Evolutionary conservation across 2,329 filamentous ascomycete genomes (phyloP), one percentile per base, ranked within the genome.

Genomic region (Gaeumannomyces sp.): DNA sequence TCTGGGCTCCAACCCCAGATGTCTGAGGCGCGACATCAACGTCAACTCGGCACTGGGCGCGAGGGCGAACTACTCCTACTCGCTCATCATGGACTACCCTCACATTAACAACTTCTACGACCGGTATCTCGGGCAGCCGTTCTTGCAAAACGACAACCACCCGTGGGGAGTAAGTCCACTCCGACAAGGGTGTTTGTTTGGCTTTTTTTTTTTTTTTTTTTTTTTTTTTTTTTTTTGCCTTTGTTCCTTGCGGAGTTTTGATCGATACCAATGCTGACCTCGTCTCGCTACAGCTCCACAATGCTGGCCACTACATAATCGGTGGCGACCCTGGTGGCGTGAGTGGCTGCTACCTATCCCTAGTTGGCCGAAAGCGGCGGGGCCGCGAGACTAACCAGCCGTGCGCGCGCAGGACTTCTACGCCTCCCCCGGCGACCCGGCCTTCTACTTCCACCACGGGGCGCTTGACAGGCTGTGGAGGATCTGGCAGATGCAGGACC

Each of bases 401-500:
- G 45, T 6, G 10, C 5, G 8, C n/a, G 35, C 6, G 28, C 19
- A 64, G 63, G 60, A 64, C 59, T 64, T 64, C 19, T 64, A 70
- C 61, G 74, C 71, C 22, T 77, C 76, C 0, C 76, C 77, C 2
- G 75, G 76, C 22, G 76, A 78, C 66, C 76, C 76, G 0, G 66
- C 74, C 62, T 78, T 78, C 71, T 78, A 76, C 69, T 76, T 78
- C 69, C 76, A 78, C 67, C 76, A 78, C 66, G 72, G 71, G 8
- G 63, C 70, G n/a, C 68, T 78, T 0, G 76, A 78, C 67, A 74
- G 76, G 0, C 67, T 78, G 1, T 78, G 76, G 75, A 78, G 76
- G 76, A 74, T 77, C 64, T 78, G 76, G 76, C 76, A 78, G 70
- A 76, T 76, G 72, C 75, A 76, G 65, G 76, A 78, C 65, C 71